Evolutionary conservation across 2,329 filamentous ascomycete species (phyloP).

Genomic region (Paracorniculantispora psalliotae): DNA sequence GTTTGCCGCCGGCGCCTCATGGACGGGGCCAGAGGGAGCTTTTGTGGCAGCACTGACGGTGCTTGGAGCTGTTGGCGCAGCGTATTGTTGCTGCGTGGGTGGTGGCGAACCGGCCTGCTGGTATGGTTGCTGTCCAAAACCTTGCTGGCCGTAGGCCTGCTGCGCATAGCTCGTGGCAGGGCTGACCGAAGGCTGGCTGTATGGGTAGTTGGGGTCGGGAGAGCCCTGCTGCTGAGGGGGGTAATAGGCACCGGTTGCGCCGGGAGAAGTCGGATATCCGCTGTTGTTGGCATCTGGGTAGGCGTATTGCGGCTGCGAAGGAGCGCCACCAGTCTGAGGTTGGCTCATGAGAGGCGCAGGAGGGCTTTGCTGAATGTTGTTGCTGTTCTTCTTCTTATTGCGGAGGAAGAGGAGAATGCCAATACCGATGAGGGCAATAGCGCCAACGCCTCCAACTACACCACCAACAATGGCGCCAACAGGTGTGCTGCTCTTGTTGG

Average conservation of each 20-base stretch:
- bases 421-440: slow-evolving; percentile 25
- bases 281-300: neutral
- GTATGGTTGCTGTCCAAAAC: slow-evolving; percentile 9
- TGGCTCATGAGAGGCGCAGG: slow-evolving; percentile 13
- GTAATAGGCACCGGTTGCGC: neutral
- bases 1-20: slow-evolving; percentile 10
- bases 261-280: slow-evolving; percentile 1
- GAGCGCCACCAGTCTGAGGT: neutral
- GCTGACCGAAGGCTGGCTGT: slow-evolving; percentile 6
- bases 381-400: slow-evolving; percentile 21
- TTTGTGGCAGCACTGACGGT: neutral
- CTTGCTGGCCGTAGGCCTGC: neutral
- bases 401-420: slow-evolving; percentile 29
- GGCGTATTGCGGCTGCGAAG: slow-evolving; percentile 3
- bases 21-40: neutral
- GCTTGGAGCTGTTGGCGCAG: neutral
- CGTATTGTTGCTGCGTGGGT: slow-evolving; percentile 5
- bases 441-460: slow-evolving; percentile 33
- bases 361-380: slow-evolving; percentile 13
- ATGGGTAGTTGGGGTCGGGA: slow-evolving; percentile 1
- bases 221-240: slow-evolving; percentile 1
- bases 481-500: slow-evolving; percentile 19
- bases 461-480: slow-evolving; percentile 35
- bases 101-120: slow-evolving; percentile 5
- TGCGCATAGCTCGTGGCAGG: slow-evolving; percentile 4